Conservation (phyloP, 768 basidiomycete species). For the Agaricus sinodeliciosus region DNA sequence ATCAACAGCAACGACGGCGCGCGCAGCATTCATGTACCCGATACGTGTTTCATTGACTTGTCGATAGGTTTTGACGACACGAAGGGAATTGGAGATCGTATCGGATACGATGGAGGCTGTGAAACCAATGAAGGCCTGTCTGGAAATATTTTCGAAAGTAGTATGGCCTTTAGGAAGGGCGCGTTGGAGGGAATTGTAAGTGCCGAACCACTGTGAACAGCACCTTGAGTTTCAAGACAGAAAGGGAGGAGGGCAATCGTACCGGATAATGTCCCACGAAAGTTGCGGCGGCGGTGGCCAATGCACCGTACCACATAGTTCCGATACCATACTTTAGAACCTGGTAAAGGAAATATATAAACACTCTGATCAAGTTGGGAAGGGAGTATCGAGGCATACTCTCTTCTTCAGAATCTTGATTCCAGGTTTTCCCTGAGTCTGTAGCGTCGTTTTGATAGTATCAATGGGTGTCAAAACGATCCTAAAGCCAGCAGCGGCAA, state of each 20-base stretch:
- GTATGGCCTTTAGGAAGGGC: slow-evolving; percentile 52
- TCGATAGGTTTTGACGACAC: slow-evolving; percentile 93
- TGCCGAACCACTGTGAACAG: slow-evolving; percentile 63
- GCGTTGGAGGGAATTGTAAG: slow-evolving; percentile 75
- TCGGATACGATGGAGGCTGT: slow-evolving; percentile 81
- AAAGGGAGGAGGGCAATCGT: slow-evolving; percentile 15
- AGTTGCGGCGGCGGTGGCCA: slow-evolving; percentile 89
- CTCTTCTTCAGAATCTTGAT: slow-evolving; percentile 59
- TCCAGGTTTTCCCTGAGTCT: slow-evolving; percentile 78
- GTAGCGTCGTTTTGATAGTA: slow-evolving; percentile 92
- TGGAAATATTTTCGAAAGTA: slow-evolving; percentile 50
- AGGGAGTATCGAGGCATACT: slow-evolving; percentile 27
- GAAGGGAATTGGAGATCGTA: slow-evolving; percentile 78
- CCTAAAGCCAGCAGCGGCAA: slow-evolving; percentile 78
- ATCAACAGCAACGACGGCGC: slow-evolving; percentile 67
- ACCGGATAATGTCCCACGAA: slow-evolving; percentile 91
- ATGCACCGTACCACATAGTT: slow-evolving; percentile 83
- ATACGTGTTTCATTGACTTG: slow-evolving; percentile 84
- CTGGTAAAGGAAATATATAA: slow-evolving; percentile 26
- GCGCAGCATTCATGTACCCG: slow-evolving; percentile 72
- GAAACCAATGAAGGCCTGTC: slow-evolving; percentile 92
- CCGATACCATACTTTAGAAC: slow-evolving; percentile 70
- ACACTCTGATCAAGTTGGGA: not conserved
- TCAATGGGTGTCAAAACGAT: slow-evolving; percentile 93
- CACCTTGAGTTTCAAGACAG: not conserved